Conservation (phyloP, 169 alveolate genomes). For the Besnoitia besnoiti region DNA sequence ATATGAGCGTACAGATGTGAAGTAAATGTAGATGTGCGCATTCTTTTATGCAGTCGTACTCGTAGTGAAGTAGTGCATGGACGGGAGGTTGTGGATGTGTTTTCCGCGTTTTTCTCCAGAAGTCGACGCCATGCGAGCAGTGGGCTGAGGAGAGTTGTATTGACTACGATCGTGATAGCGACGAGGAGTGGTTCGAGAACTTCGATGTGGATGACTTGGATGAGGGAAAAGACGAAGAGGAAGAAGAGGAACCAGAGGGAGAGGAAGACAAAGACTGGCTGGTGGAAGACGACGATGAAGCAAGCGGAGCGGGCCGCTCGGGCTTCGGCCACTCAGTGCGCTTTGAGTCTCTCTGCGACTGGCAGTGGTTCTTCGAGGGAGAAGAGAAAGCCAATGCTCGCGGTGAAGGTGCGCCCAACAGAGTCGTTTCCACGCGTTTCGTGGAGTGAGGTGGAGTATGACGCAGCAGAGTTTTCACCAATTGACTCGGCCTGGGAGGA, state of each 20-base stretch:
- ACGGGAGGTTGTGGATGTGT: neutral
- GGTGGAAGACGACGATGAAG: constrained; percentile 51
- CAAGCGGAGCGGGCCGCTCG: neutral
- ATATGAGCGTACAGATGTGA: too few species aligned
- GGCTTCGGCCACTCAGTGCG: constrained; percentile 3
- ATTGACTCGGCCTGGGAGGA: too few species aligned
- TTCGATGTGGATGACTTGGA: constrained; percentile 59
- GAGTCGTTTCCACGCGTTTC: neutral
- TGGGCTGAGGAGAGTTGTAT: constrained; percentile 59
- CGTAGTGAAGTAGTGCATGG: too few species aligned
- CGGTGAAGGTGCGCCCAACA: neutral
- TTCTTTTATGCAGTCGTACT: too few species aligned
- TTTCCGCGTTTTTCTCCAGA: neutral
- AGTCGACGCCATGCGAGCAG: constrained; percentile 41
- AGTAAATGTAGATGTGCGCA: too few species aligned
- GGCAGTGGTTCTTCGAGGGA: constrained; percentile 58
- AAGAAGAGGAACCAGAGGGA: constrained; percentile 50
- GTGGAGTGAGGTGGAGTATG: neutral
- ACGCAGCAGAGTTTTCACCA: too few species aligned
- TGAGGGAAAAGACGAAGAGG: constrained; percentile 55
- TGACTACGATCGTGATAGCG: constrained; percentile 60
- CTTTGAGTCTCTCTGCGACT: constrained; percentile 39
- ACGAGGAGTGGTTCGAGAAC: constrained; percentile 59
- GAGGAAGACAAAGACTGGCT: constrained; percentile 57
- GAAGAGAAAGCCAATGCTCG: constrained; percentile 46